Conservation (phyloP, 2,329 filamentous ascomycete genomes). For the Colletotrichum euphorbiae region DNA sequence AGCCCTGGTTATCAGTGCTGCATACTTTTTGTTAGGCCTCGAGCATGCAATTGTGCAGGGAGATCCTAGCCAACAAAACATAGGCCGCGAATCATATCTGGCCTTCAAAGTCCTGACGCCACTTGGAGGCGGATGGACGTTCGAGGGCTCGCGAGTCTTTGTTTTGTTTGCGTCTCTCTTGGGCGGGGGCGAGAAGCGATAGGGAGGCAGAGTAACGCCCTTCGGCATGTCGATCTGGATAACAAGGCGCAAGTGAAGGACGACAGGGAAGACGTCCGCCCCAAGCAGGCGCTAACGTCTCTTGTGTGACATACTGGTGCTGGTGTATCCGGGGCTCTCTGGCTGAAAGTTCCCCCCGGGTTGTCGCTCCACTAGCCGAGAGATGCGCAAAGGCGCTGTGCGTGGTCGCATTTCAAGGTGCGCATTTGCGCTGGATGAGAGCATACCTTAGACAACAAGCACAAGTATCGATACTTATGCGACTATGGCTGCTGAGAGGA, state of each 20-base stretch:
- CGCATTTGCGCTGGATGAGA: constrained; percentile 13
- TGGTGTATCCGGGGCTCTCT: constrained; percentile 18
- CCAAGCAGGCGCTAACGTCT: neutral
- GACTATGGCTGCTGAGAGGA: constrained; percentile 20
- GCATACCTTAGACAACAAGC: constrained; percentile 18
- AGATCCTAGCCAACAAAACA: constrained; percentile 20
- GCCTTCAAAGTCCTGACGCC: constrained; percentile 4
- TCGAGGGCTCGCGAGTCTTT: constrained; percentile 17
- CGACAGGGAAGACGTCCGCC: neutral
- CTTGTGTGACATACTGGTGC: constrained; percentile 19
- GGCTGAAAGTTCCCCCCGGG: neutral
- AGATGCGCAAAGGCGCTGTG: constrained; percentile 20
- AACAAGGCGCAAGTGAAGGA: constrained; percentile 4
- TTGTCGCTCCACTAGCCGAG: constrained; percentile 1
- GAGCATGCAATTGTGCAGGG: constrained; percentile 25
- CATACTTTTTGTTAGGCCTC: constrained; percentile 32
- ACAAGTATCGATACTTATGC: constrained; percentile 37
- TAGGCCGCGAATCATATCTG: constrained; percentile 32
- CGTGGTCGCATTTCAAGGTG: constrained; percentile 28
- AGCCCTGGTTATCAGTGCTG: constrained; percentile 29
- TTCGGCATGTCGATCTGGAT: constrained; percentile 9
- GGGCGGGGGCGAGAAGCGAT: constrained; percentile 6
- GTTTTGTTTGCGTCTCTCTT: constrained; percentile 32
- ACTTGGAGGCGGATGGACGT: constrained; percentile 9
- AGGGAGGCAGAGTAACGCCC: neutral